Evolutionary conservation across 2,329 filamentous ascomycete genomes (phyloP), one percentile per base, ranked within the genome.

Genomic region (Scytalidium lignicola): DNA sequence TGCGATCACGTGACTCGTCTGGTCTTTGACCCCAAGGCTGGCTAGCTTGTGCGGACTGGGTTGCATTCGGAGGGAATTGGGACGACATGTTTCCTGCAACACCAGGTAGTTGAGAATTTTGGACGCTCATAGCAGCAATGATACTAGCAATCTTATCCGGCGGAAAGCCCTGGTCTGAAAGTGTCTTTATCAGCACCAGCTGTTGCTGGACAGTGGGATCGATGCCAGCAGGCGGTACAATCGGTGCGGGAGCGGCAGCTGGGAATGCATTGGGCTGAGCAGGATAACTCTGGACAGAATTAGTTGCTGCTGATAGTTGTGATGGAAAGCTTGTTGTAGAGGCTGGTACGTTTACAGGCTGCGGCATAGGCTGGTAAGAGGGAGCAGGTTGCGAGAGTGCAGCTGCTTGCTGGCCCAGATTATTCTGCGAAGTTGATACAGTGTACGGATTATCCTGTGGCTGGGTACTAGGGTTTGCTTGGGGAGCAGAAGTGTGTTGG

Each of bases 151-250:
- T 73, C 67, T 91, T 85, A 53, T 93, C 89, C 67, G 87, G 76
- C 2, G 87, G 79, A 21, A 93, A 74, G 43, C 88, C 88, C 66
- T 89, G 85, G 28, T 86, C 82, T 51, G 84, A 78, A 48, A 95
- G 75, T 10, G 86, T 76, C 68, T 90, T 87, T 59, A 95, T 79
- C 55, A 93, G 70, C 65, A 86, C 74, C 48, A 91, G 74, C 62
- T 90, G 86, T 64, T 87, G 79, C 57, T 88, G 82, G 50, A 86
- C 72, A 54, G 78, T 81, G 70, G 70, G 55, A 46, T 78, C 74
- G 64, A 77, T 62, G 49, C 65, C 68, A 52, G 66, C 59, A 43
- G 63, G 65, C 22, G 64, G 52, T 42, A 67, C 61, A 42, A 66
- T 59, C 12, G 65, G 62, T 51, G 66, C 58, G 26, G 68, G 61